Evolutionary conservation across 2,329 filamentous ascomycete genomes (phyloP).

Genomic region (Rhinocladiella mackenziei): DNA sequence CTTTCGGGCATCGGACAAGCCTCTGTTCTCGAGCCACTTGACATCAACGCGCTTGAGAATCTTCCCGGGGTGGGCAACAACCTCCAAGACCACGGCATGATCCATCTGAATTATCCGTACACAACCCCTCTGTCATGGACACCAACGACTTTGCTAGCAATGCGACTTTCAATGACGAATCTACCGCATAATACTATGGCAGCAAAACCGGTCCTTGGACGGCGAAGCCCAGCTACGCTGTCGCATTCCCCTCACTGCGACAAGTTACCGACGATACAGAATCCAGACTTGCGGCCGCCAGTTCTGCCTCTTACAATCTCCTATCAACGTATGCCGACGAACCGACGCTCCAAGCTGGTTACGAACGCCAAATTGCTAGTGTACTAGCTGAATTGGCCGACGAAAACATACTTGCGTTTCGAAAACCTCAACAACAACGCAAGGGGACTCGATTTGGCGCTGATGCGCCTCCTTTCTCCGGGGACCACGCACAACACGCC

Average conservation of each 20-base stretch:
- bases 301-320: not conserved
- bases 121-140: constrained; percentile 1
- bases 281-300: not conserved
- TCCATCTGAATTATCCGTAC: constrained; percentile 20
- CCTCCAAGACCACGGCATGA: constrained; percentile 33
- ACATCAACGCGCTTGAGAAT: constrained; percentile 43
- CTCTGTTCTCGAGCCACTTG: constrained; percentile 36
- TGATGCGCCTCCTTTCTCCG: constrained; percentile 36
- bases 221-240: constrained; percentile 29
- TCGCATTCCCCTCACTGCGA: constrained; percentile 31
- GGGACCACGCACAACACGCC: constrained; percentile 42
- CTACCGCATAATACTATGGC: not conserved
- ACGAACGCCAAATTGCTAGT: constrained; percentile 15
- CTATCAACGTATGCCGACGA: constrained; percentile 14
- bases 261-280: constrained; percentile 25
- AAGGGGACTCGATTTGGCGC: constrained; percentile 18
- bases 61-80: constrained; percentile 48
- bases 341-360: constrained; percentile 16
- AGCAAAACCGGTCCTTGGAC: constrained; percentile 29
- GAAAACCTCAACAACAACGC: constrained; percentile 26
- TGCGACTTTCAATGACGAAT: constrained; percentile 20
- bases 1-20: constrained; percentile 49
- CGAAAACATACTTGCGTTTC: constrained; percentile 17
- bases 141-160: constrained; percentile 14
- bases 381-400: constrained; percentile 1